A percentile compares a stretch with the other conserved stretches of the same genome.
phyloP scores from a whole-genome alignment of 495 filamentous ascomycete species.

The Penicillium herquei region DNA sequence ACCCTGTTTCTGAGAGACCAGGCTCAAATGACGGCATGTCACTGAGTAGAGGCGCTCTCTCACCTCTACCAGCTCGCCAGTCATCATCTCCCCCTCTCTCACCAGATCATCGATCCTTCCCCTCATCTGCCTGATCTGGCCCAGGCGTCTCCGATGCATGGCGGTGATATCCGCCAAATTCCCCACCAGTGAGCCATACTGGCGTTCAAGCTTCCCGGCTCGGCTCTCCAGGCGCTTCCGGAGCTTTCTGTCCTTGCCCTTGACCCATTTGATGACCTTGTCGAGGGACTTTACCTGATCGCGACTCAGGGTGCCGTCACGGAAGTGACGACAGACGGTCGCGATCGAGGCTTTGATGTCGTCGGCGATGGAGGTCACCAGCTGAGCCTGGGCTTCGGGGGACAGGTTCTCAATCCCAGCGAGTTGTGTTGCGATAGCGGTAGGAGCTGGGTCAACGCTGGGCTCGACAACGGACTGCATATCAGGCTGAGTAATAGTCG shows the following conservation, averaged over 20 bases:
- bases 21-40: too few relatives aligned
- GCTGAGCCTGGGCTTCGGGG: conserved; percentile 13
- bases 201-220: too few relatives aligned
- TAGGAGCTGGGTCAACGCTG: neutral
- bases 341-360: conserved; percentile 30
- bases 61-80: too few relatives aligned
- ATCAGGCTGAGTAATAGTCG: too few relatives aligned
- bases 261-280: conserved; percentile 22
- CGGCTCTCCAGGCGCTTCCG: neutral
- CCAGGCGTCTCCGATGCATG: too few relatives aligned
- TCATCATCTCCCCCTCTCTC: too few relatives aligned
- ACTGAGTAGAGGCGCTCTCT: too few relatives aligned
- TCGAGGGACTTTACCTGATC: conserved; percentile 21
- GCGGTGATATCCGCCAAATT: too few relatives aligned
- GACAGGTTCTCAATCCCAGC: conserved; percentile 17
- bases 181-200: too few relatives aligned
- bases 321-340: conserved; percentile 19
- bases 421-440: conserved; percentile 15
- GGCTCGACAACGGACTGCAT: neutral
- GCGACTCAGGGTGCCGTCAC: conserved; percentile 13
- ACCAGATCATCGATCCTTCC: too few relatives aligned
- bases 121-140: too few relatives aligned
- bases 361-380: conserved; percentile 28
- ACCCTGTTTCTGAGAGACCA: too few relatives aligned
- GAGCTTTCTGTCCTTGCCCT: neutral